Conservation (phyloP, 192 early-diverging fungal genomes). For the Coemansia sp. region DNA sequence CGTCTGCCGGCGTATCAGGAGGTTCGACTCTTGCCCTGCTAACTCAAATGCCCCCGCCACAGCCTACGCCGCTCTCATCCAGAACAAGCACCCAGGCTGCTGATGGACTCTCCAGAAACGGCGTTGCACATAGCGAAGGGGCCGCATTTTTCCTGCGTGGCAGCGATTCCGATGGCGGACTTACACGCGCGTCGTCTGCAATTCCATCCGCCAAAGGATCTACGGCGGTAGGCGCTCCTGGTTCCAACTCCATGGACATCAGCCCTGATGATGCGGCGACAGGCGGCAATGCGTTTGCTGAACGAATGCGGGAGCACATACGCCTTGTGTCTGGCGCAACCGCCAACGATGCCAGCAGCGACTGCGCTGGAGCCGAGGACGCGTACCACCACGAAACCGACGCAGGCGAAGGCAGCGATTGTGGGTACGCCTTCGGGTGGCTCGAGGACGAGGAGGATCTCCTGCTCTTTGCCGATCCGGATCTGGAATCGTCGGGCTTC, state of each 20-base stretch:
- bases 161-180: neutral
- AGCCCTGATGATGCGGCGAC: constrained; percentile 9
- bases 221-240: constrained; percentile 1
- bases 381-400: neutral
- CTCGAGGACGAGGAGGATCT: constrained; percentile 51
- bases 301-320: neutral
- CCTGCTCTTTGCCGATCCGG: constrained; percentile 45
- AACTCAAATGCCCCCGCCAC: constrained; percentile 13
- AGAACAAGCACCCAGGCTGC: constrained; percentile 2
- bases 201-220: neutral
- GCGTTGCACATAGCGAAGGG: neutral
- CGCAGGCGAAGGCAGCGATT: constrained; percentile 8
- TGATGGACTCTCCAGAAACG: neutral
- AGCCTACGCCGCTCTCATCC: constrained; percentile 19
- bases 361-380: neutral
- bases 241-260: constrained; percentile 7
- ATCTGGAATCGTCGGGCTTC: constrained; percentile 11
- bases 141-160: neutral
- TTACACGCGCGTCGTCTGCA: neutral
- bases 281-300: neutral
- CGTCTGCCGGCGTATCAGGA: neutral
- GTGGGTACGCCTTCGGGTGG: constrained; percentile 49
- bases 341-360: neutral
- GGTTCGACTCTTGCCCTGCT: neutral
- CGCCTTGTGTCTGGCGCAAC: neutral